phyloP scores from a whole-genome alignment of 2,329 filamentous ascomycete species.

The Elsinoe ampelina region DNA sequence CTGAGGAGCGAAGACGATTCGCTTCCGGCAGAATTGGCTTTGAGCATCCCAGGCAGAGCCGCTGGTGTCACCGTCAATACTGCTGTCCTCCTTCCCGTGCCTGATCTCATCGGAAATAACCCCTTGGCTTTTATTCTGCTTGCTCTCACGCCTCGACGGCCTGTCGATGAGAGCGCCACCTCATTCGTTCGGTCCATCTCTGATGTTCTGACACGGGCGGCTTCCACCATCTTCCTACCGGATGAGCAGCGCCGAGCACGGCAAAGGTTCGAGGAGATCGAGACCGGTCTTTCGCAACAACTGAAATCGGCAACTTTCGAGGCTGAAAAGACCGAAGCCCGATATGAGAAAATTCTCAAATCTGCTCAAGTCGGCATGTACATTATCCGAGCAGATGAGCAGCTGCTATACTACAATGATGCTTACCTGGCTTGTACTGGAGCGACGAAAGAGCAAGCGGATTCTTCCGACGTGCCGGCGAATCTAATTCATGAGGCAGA shows the following conservation, averaged over 20 bases:
- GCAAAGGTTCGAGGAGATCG: slow-evolving; percentile 29
- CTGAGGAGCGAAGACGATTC: slow-evolving; percentile 10
- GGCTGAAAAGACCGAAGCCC: slow-evolving; percentile 28
- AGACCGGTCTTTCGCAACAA: slow-evolving; percentile 30
- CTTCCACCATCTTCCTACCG: slow-evolving; percentile 32
- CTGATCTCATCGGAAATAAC: slow-evolving; percentile 27
- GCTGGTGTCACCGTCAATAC: slow-evolving; percentile 11
- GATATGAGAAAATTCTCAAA: slow-evolving; percentile 33
- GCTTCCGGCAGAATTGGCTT: slow-evolving; percentile 10
- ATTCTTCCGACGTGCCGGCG: not conserved
- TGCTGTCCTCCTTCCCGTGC: slow-evolving; percentile 16
- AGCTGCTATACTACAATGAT: slow-evolving; percentile 10
- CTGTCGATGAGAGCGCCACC: slow-evolving; percentile 32
- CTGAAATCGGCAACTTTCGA: slow-evolving; percentile 24
- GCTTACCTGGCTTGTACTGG: slow-evolving; percentile 9
- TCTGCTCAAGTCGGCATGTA: slow-evolving; percentile 32
- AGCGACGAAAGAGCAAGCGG: slow-evolving; percentile 12
- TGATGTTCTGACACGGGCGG: slow-evolving; percentile 31
- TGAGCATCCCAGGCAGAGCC: slow-evolving; percentile 11
- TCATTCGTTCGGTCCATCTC: slow-evolving; percentile 29
- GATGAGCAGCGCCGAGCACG: slow-evolving; percentile 26
- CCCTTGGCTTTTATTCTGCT: slow-evolving; percentile 33
- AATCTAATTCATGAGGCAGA: slow-evolving; percentile 25
- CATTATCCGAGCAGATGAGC: slow-evolving; percentile 6
- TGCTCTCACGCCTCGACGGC: slow-evolving; percentile 31